phyloP scores from a whole-genome alignment of 345 rosid species.

The Dimocarpus longan region DNA sequence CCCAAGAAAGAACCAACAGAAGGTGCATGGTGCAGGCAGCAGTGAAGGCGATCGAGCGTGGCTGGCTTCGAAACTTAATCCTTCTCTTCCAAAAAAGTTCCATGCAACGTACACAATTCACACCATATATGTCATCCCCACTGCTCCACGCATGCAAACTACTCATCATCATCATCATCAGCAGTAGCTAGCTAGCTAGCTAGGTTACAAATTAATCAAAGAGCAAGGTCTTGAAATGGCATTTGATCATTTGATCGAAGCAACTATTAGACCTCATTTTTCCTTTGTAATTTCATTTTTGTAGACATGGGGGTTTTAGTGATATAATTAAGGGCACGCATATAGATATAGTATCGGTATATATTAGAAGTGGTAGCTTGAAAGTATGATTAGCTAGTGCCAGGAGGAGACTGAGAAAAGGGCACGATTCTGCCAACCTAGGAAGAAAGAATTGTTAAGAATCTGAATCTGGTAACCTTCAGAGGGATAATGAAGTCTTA shows the following conservation, averaged over 20 bases:
- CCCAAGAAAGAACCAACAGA: conserved; percentile 29
- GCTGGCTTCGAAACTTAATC: not conserved
- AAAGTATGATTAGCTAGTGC: conserved; percentile 37
- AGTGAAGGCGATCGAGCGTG: conserved; percentile 6
- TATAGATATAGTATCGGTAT: not conserved
- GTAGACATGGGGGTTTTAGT: conserved; percentile 9
- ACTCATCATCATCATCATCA: not conserved
- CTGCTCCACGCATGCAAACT: conserved; percentile 18
- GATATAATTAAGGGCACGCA: conserved; percentile 10
- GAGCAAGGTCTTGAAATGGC: not conserved
- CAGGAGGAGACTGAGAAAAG: conserved; percentile 96
- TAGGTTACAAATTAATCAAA: not conserved
- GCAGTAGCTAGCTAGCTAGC: not conserved
- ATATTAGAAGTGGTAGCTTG: not conserved
- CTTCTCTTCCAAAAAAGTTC: conserved; percentile 15
- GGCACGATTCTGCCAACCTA: conserved; percentile 85
- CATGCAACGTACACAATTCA: conserved; percentile 29
- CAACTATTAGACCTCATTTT: too few relatives aligned
- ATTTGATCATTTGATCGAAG: not conserved
- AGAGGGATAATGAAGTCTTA: conserved; percentile 92
- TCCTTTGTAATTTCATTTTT: too few relatives aligned
- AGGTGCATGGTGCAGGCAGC: conserved; percentile 15
- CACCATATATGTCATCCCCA: not conserved
- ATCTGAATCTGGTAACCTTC: conserved; percentile 88
- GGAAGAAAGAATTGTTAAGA: conserved; percentile 58